Percentiles rank a stretch among this genome's conserved stretches.
Evolutionary conservation across 495 filamentous ascomycete species (phyloP).

Genomic region (Elasticomyces elasticus): DNA sequence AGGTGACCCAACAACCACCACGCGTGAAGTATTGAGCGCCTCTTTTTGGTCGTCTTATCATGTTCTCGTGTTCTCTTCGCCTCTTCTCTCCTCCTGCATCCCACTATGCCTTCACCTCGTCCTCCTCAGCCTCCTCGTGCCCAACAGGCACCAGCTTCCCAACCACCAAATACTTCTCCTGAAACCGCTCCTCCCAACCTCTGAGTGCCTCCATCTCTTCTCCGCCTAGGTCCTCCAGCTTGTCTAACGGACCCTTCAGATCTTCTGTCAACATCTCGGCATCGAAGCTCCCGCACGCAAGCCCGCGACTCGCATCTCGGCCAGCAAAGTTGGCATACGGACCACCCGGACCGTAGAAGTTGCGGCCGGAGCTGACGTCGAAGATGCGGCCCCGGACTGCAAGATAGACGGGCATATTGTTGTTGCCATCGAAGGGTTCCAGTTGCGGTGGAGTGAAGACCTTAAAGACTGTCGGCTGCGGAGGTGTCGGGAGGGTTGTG

Average conservation of each 20-base stretch:
- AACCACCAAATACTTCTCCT: constrained; percentile 87
- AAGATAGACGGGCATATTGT: constrained; percentile 66
- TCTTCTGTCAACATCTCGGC: constrained; percentile 94
- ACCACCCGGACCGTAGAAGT: constrained; percentile 90
- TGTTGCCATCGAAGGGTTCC: constrained; percentile 74
- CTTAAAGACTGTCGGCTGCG: constrained; percentile 71
- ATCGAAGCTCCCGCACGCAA: constrained; percentile 90
- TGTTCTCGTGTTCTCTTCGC: background rate
- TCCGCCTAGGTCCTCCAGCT: constrained; percentile 57
- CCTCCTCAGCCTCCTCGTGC: constrained; percentile 43
- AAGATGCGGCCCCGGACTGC: constrained; percentile 79
- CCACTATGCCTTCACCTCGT: constrained; percentile 11
- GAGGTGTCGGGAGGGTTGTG: constrained; percentile 53
- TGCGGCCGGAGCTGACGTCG: constrained; percentile 72
- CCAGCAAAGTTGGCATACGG: constrained; percentile 93
- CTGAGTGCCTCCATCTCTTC: constrained; percentile 76
- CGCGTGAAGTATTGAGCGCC: too few relatives aligned
- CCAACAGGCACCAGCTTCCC: constrained; percentile 75
- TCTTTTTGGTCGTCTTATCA: too few relatives aligned
- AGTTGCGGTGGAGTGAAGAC: constrained; percentile 84
- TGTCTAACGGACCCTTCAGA: constrained; percentile 76
- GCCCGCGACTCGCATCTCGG: constrained; percentile 80
- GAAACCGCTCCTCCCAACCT: constrained; percentile 88
- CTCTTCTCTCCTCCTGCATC: background rate
- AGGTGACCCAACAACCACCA: too few relatives aligned